Evolutionary conservation across 148 eudicot genomes (phyloP).

Genomic region (Tetragonia tetragonoides): DNA sequence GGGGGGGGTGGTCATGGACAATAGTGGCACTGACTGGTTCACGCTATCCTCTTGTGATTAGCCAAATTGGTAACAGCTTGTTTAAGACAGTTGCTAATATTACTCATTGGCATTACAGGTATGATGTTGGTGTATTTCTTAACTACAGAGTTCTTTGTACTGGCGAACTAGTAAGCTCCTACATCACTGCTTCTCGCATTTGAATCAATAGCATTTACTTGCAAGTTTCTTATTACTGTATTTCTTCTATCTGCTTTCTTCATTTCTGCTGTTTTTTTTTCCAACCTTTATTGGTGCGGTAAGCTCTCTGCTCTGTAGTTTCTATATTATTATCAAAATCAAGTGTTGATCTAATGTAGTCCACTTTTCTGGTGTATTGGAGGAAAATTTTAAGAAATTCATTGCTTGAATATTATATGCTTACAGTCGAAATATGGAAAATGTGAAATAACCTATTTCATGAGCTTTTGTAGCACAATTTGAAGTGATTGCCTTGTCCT

Average conservation of each 20-base stretch:
- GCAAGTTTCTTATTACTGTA: too few species aligned
- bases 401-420: not conserved
- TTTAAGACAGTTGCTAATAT: not conserved
- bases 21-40: too few species aligned
- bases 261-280: too few species aligned
- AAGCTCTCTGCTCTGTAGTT: not conserved
- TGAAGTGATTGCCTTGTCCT: not conserved
- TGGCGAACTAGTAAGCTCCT: slow-evolving; percentile 78
- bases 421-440: not conserved
- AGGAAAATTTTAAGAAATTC: not conserved
- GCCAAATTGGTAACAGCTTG: not conserved
- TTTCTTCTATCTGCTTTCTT: too few species aligned
- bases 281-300: too few species aligned
- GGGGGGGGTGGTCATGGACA: too few species aligned
- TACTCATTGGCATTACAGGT: slow-evolving; percentile 52
- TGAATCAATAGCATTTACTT: not conserved
- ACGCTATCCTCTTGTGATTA: not conserved
- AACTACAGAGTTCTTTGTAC: slow-evolving; percentile 52
- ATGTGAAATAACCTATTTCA: not conserved
- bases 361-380: not conserved
- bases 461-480: not conserved
- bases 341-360: not conserved
- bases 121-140: slow-evolving; percentile 76
- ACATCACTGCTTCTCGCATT: slow-evolving; percentile 8
- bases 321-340: not conserved